Evolutionary conservation across 495 filamentous ascomycete genomes (phyloP), one percentile per base, ranked within the genome.

Genomic region (Massariosphaeria phaeospora): DNA sequence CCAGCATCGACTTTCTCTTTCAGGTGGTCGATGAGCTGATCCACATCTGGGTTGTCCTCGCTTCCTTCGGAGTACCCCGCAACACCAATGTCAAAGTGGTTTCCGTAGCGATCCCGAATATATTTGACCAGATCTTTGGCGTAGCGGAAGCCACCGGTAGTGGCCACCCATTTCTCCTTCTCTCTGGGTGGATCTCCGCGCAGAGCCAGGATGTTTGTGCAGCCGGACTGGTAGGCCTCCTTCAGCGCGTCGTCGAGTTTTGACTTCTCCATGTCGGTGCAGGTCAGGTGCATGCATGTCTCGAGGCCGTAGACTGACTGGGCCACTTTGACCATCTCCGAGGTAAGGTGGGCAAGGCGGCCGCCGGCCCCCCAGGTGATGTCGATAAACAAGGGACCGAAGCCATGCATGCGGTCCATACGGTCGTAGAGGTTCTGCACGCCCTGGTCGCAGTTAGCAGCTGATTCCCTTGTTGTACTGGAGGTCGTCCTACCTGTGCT

Each of bases 361-460:
- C 94, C 94, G 53, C 94, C 94, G 42, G 94, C 94, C 57, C 95
- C 95, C 94, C 94, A 99, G 45, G 94, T 99, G 67, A 99, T 83
- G 70, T 99, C 94, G 68, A 99, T 88, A 73, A 97, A 99, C 56
- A 86, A 83, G 12, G 94, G 94, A 0, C 93, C 91, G 50, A 93
- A 80, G 61, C 79, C 77, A 70, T 97, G 88, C 94, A 99, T 99
- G 67, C 91, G 89, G 74, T 99, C 90, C 88, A 99, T 97, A 62
- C 91, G 86, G 68, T 99, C 94, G 74, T 99, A 99, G 49, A 99
- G 82, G 69, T 99, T 99, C 75, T 97, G 94, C 8, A 99, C 91
- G 79, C 94, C 94, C 77, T 84, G 69, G 15, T 42, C 17, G n/a
- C 15, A 36, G 27, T 31, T 7, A 53, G 30, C 23, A 31, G 43